Evolutionary conservation across 768 basidiomycete species (phyloP).

Genomic region (Strobilomyces dryophilus): DNA sequence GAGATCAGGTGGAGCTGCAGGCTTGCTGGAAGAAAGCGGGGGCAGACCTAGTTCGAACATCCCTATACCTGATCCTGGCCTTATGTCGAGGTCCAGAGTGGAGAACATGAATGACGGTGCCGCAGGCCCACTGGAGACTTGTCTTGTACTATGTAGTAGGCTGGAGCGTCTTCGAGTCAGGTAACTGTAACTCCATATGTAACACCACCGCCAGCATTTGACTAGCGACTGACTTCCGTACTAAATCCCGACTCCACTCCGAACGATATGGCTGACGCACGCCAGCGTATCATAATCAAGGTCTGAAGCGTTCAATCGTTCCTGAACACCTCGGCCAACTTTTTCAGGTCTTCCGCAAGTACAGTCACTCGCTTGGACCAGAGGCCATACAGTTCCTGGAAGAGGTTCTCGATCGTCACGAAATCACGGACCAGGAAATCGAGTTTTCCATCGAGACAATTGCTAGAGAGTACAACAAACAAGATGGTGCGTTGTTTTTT

Average conservation of each 20-base stretch:
- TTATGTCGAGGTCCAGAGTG: slow-evolving; percentile 67
- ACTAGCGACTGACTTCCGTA: too few species aligned
- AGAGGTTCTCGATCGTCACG: slow-evolving; percentile 64
- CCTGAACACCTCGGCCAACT: background rate
- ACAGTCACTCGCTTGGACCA: slow-evolving; percentile 81
- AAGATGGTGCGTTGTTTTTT: slow-evolving; percentile 57
- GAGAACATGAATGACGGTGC: slow-evolving; percentile 48
- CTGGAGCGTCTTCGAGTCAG: too few species aligned
- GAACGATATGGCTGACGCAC: slow-evolving; percentile 32
- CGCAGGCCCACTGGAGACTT: background rate
- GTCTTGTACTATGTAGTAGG: background rate
- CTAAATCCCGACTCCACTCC: background rate
- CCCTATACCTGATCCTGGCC: slow-evolving; percentile 72
- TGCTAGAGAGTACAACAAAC: slow-evolving; percentile 84
- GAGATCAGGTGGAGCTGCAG: background rate
- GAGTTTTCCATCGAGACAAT: slow-evolving; percentile 76
- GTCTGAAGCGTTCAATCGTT: slow-evolving; percentile 18
- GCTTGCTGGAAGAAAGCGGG: background rate
- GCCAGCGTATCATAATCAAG: slow-evolving; percentile 44
- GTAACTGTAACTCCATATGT: too few species aligned
- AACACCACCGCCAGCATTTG: too few species aligned
- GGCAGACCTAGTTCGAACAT: slow-evolving; percentile 68
- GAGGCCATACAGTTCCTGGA: slow-evolving; percentile 72
- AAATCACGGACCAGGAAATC: slow-evolving; percentile 64
- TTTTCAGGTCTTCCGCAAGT: slow-evolving; percentile 77